Base-by-base conservation (phyloP, 2,329 filamentous ascomycete genomes). In the Plectosphaerella sp. region DNA sequence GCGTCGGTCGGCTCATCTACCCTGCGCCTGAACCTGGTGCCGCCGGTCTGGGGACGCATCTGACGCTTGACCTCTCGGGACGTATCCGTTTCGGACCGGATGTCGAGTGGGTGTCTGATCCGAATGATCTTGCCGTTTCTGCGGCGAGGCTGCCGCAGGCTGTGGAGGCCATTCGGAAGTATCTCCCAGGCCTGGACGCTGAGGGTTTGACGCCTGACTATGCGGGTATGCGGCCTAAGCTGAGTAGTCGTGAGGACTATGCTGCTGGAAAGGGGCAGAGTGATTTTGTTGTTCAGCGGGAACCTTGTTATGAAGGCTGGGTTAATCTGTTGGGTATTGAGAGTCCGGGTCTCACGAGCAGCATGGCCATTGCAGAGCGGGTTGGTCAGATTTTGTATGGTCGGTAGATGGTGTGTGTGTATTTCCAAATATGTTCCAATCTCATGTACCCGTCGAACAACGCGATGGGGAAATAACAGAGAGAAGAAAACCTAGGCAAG, bases 321-420 rank as follows among this genome's bases (percentile, higher is more conserved):
- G 79, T 97, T 9, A 97, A 97, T 73, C 66, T 97, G 59, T 65
- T 97, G 60, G 93, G 91, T 0, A 97, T 97, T 60, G 93, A 97
- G 75, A 96, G 90, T 68, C 93, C 93, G 0, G 93, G 93, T 5
- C 71, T 97, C 67, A 97, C 93, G 46, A 94, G 89, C 67, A 84
- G 80, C 60, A 71, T 97, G 72, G 91, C 91, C 2, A 93, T 97
- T 69, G 92, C 79, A 4, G 89, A 96, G 64, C 80, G 82, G 74
- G 91, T 96, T 0, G 67, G 72, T 43, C 62, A 66, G 48, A 57
- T 84, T 48, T 55, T 83, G 50, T 80, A 83, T 52, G 67, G 67
- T 45, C 4, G 28, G 11, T 33, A 33, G 28, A 33, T 12, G 28
- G 8, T 33, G 28, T 33, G 28, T 9, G 28, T 33, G 28, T 33